Conservation (phyloP, 306 rosid genomes). For the Begonia masoniana region DNA sequence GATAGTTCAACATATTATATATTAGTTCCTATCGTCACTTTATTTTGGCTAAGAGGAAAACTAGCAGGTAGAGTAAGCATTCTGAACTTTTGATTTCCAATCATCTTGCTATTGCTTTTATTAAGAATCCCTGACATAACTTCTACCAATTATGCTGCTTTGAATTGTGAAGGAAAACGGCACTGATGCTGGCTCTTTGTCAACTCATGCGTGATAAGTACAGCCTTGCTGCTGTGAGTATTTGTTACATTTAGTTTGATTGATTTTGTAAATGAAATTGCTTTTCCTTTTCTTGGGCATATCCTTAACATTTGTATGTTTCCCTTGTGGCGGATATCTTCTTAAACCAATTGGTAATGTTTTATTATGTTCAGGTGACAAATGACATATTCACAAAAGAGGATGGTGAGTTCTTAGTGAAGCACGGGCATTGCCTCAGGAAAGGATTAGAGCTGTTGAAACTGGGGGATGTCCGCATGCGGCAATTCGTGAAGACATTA, state of each 20-base stretch:
- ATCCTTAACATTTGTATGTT: background rate
- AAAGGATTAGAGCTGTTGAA: conserved; percentile 94
- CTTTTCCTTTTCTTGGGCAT: background rate
- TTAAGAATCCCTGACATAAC: too few relatives aligned
- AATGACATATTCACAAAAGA: conserved; percentile 95
- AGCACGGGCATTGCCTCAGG: conserved; percentile 83
- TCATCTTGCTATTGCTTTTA: too few relatives aligned
- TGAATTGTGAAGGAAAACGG: conserved; percentile 54
- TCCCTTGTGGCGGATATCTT: too few relatives aligned
- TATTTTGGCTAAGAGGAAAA: too few relatives aligned
- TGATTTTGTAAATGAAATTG: background rate
- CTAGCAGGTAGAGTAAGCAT: too few relatives aligned
- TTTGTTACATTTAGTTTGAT: background rate
- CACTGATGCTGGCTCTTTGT: conserved; percentile 88
- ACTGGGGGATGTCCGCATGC: conserved; percentile 99
- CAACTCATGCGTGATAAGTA: conserved; percentile 56
- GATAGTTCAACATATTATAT: too few relatives aligned
- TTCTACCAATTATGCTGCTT: background rate
- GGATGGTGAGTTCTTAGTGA: conserved; percentile 96
- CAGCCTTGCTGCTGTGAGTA: conserved; percentile 92
- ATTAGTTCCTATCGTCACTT: too few relatives aligned
- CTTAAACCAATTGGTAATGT: too few relatives aligned
- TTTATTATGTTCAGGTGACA: conserved; percentile 40
- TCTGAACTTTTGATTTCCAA: too few relatives aligned
- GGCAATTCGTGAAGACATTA: conserved; percentile 88